These are phyloP conservation scores for Suhomyces kunorum DNA, from an alignment of 1,139 yeast species.

Conservation along the genomic window DNA sequence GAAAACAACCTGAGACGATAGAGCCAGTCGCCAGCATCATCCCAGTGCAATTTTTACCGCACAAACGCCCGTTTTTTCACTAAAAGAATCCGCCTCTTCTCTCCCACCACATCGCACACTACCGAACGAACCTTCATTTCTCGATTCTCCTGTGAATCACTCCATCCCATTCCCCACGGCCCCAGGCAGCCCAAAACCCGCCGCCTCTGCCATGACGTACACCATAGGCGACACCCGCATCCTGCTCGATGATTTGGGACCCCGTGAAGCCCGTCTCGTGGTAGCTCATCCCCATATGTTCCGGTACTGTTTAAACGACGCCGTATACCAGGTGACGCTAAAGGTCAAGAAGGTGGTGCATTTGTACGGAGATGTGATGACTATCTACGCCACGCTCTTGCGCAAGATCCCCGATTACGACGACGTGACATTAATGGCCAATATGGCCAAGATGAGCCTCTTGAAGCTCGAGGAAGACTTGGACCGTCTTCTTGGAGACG, in stretches of 20 bases:
- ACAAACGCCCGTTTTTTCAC: no score
- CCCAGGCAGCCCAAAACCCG: not conserved
- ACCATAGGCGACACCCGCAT: slow-evolving; percentile 35
- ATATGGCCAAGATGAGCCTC: slow-evolving; percentile 25
- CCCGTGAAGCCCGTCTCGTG: slow-evolving; percentile 29
- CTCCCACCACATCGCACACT: not conserved
- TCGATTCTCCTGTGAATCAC: not conserved
- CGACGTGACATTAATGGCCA: slow-evolving; percentile 42
- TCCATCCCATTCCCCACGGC: not conserved
- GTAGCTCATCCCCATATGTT: slow-evolving; percentile 34
- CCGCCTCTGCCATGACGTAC: slow-evolving; percentile 30
- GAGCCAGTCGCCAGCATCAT: no score
- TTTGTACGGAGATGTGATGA: slow-evolving; percentile 40
- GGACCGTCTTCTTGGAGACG: slow-evolving; percentile 30
- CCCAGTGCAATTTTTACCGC: no score
- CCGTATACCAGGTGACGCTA: slow-evolving; percentile 31
- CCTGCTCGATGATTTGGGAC: slow-evolving; percentile 25
- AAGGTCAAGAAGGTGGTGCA: slow-evolving; percentile 37
- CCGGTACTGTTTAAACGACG: slow-evolving; percentile 37
- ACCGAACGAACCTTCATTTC: not conserved
- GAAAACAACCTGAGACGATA: no score
- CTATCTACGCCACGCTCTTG: slow-evolving; percentile 43
- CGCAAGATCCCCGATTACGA: slow-evolving; percentile 45
- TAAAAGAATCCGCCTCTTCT: not conserved
- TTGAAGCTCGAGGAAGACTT: slow-evolving; percentile 37